Percentiles rank a stretch among this genome's conserved stretches.
Evolutionary conservation across 202 grass and related monocot genomes (phyloP).

Genomic region (Dendrocalamus latiflorus): DNA sequence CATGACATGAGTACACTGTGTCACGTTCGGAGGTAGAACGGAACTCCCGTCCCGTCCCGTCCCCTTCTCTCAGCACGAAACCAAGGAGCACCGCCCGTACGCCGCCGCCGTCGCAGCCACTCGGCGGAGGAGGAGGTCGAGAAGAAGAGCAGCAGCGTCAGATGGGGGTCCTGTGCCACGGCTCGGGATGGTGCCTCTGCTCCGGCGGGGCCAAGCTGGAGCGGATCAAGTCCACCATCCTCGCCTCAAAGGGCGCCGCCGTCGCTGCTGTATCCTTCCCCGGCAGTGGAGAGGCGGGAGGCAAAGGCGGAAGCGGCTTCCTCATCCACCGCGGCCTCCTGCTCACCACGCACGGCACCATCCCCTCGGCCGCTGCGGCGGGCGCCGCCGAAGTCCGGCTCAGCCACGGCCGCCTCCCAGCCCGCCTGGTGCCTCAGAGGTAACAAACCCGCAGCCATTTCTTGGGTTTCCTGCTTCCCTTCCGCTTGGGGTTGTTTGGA

Average conservation of each 20-base stretch:
- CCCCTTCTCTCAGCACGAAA: too few relatives aligned
- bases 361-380: conserved; percentile 65
- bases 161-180: too few relatives aligned
- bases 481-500: not conserved
- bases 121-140: not conserved
- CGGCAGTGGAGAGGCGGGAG: conserved; percentile 14
- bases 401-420: conserved; percentile 52
- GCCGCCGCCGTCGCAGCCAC: conserved; percentile 8
- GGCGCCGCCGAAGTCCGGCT: conserved; percentile 74
- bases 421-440: conserved; percentile 75
- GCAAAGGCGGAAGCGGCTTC: conserved; percentile 60
- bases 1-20: too few relatives aligned
- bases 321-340: conserved; percentile 81
- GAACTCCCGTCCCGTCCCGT: too few relatives aligned
- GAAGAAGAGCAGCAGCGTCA: too few relatives aligned
- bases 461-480: not conserved
- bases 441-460: conserved; percentile 15
- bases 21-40: too few relatives aligned
- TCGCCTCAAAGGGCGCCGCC: conserved; percentile 62
- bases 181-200: conserved; percentile 79
- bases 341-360: conserved; percentile 76
- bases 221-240: conserved; percentile 72
- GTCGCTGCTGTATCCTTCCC: conserved; percentile 57
- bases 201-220: conserved; percentile 69
- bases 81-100: too few relatives aligned